These are phyloP conservation scores for Extremus antarcticus DNA, from an alignment of 495 filamentous ascomycete genomes.

Conservation along the genomic window DNA sequence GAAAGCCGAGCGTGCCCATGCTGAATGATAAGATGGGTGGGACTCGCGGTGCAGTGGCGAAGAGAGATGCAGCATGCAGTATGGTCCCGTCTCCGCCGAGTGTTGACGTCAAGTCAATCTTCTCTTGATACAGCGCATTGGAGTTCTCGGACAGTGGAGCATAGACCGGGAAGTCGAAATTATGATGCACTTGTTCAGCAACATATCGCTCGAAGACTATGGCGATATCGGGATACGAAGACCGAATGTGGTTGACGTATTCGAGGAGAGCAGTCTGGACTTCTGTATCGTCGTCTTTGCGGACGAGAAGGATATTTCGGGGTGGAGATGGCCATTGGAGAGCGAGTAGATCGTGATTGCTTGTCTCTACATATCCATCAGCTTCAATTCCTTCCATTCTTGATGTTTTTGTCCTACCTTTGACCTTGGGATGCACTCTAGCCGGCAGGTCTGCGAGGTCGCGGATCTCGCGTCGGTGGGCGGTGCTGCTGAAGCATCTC, in stretches of 20 bases:
- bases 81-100: conserved; percentile 95
- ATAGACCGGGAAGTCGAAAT: conserved; percentile 69
- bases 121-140: conserved; percentile 38
- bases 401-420: conserved; percentile 31
- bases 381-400: conserved; percentile 6
- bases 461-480: conserved; percentile 35
- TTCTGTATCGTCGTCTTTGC: conserved; percentile 63
- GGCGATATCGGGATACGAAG: conserved; percentile 67
- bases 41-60: conserved; percentile 67
- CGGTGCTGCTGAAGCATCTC: conserved; percentile 38
- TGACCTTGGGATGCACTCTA: conserved; percentile 43
- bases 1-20: conserved; percentile 90
- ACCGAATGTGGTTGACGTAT: conserved; percentile 70
- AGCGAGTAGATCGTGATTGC: conserved; percentile 54
- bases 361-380: conserved; percentile 36
- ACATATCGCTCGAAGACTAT: conserved; percentile 73
- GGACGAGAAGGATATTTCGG: conserved; percentile 79
- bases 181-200: conserved; percentile 61
- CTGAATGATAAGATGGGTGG: conserved; percentile 92
- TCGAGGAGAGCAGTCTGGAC: conserved; percentile 64
- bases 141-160: conserved; percentile 7
- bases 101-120: conserved; percentile 77
- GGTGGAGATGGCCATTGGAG: conserved; percentile 84
- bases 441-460: conserved; percentile 41
- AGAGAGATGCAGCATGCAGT: conserved; percentile 79